phyloP scores from a whole-genome alignment of 345 rosid genomes.

The Luvunga scandens region DNA sequence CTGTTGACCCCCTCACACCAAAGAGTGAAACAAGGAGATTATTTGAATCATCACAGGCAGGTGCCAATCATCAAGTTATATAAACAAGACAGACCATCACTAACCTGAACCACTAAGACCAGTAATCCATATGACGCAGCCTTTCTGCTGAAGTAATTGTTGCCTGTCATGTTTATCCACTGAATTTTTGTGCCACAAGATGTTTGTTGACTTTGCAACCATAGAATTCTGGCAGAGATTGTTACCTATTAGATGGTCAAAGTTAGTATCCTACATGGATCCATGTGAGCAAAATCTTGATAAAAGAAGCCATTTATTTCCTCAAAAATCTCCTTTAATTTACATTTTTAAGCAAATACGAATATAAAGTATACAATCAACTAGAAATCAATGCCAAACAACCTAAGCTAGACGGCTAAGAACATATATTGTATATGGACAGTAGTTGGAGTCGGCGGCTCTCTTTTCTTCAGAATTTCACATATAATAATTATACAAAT shows the following conservation, averaged over 20 bases:
- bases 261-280: slow-evolving; percentile 15
- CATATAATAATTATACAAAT: background rate
- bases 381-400: background rate
- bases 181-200: slow-evolving; percentile 65
- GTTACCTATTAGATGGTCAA: slow-evolving; percentile 47
- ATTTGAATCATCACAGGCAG: background rate
- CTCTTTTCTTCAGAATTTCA: background rate
- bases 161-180: slow-evolving; percentile 57
- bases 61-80: background rate
- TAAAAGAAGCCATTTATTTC: background rate
- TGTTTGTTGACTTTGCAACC: slow-evolving; percentile 52
- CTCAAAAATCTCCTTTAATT: no score
- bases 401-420: background rate
- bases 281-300: slow-evolving; percentile 1
- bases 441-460: no score
- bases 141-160: slow-evolving; percentile 62
- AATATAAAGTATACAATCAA: background rate
- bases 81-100: slow-evolving; percentile 1
- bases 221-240: slow-evolving; percentile 38
- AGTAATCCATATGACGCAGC: slow-evolving; percentile 78
- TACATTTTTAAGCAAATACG: background rate
- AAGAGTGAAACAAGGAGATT: background rate
- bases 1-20: background rate
- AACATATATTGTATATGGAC: background rate
- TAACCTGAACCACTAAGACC: slow-evolving; percentile 90